Conservation (phyloP, 345 rosid genomes). For the Kandelia obovata region DNA sequence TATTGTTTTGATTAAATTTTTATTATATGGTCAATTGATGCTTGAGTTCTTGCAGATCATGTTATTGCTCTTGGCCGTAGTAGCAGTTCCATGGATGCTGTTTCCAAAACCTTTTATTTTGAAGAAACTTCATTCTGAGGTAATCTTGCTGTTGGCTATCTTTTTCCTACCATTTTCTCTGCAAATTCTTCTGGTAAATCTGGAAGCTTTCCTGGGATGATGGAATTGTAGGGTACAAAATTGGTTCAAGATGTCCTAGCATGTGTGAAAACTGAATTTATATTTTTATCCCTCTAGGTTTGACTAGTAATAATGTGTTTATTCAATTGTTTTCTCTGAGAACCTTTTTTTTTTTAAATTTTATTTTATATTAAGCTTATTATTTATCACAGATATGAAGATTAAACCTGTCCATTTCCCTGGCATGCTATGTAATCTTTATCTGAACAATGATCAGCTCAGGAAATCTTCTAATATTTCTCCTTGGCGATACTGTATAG, state of each 20-base stretch:
- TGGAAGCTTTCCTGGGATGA: no score
- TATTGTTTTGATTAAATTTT: constrained; percentile 17
- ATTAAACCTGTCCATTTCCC: no score
- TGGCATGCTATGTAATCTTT: background rate
- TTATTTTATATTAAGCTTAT: no score
- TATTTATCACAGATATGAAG: no score
- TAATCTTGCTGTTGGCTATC: constrained; percentile 19
- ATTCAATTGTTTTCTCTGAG: no score
- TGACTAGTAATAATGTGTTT: no score
- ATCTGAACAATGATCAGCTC: background rate
- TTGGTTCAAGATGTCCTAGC: no score
- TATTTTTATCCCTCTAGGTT: no score
- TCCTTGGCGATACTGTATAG: constrained; percentile 29
- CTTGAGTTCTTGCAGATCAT: constrained; percentile 58
- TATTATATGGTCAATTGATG: constrained; percentile 12
- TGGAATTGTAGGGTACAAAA: no score
- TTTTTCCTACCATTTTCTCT: background rate
- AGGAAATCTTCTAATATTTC: background rate
- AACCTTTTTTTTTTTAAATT: no score
- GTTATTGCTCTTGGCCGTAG: constrained; percentile 65
- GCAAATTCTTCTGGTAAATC: background rate
- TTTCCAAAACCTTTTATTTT: constrained; percentile 92
- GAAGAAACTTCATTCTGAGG: constrained; percentile 82
- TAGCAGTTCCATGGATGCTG: constrained; percentile 98
- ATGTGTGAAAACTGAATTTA: no score